A percentile compares a stretch with the other conserved stretches of the same genome.
Conservation (phyloP, 495 filamentous ascomycete genomes). For the Penicillium parvum region DNA sequence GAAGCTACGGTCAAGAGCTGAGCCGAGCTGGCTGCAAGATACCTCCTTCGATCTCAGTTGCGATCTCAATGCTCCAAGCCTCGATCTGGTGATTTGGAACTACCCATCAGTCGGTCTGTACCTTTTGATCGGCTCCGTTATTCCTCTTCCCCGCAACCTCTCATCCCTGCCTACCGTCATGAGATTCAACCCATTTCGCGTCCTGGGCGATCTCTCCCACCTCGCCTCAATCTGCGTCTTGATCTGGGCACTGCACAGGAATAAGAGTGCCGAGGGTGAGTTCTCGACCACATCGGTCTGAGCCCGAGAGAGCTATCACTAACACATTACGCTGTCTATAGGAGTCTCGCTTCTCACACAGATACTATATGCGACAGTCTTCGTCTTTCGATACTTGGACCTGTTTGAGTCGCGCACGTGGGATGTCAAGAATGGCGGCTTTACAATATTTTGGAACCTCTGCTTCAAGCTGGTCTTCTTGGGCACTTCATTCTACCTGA, state of each 20-base stretch:
- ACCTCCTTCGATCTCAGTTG: not conserved
- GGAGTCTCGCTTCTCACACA: conserved; percentile 95
- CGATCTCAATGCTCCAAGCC: not conserved
- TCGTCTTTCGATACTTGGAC: conserved; percentile 82
- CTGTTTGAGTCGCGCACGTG: conserved; percentile 52
- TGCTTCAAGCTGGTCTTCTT: conserved; percentile 88
- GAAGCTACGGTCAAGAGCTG: not conserved
- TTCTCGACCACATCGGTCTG: not conserved
- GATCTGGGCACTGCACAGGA: conserved; percentile 85
- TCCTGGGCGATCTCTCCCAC: conserved; percentile 79
- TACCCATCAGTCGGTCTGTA: not conserved
- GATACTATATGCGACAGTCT: conserved; percentile 79
- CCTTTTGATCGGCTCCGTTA: not conserved
- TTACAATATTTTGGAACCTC: conserved; percentile 37
- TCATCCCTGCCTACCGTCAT: conserved; percentile 20
- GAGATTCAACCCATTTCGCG: conserved; percentile 65
- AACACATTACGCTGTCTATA: conserved; percentile 27
- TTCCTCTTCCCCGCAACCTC: conserved; percentile 6
- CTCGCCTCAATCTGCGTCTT: conserved; percentile 81
- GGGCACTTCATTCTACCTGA: conserved; percentile 76
- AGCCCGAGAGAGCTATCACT: conserved; percentile 1
- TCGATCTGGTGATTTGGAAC: not conserved
- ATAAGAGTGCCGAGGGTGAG: conserved; percentile 81
- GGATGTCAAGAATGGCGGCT: conserved; percentile 10
- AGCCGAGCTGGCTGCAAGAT: no score